phyloP scores from a whole-genome alignment of 192 early-diverging fungal species.

The Entomortierella beljakovae region DNA sequence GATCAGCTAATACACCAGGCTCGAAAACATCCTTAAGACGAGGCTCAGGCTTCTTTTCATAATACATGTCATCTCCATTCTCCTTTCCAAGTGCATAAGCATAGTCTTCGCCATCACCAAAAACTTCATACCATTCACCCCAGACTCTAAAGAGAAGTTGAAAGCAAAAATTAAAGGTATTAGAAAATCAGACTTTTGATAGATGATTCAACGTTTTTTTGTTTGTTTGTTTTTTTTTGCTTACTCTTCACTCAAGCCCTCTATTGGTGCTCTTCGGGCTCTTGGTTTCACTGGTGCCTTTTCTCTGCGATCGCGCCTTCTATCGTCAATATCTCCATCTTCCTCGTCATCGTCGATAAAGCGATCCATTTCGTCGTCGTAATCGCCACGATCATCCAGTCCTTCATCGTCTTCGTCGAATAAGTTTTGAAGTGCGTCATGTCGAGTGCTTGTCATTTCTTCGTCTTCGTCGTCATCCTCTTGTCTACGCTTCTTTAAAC shows the following conservation, averaged over 20 bases:
- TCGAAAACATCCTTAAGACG: constrained; percentile 77
- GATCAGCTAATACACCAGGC: constrained; percentile 86
- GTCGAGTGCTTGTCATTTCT: constrained; percentile 10
- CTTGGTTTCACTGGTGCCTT: constrained; percentile 44
- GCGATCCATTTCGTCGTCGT: constrained; percentile 66
- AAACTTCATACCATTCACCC: constrained; percentile 88
- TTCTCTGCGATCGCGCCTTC: constrained; percentile 44
- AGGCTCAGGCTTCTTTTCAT: constrained; percentile 62
- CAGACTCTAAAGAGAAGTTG: constrained; percentile 59
- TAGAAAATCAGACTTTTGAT: constrained; percentile 22
- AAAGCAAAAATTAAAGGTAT: neutral
- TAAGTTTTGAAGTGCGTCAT: constrained; percentile 66
- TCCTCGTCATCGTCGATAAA: constrained; percentile 61
- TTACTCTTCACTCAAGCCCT: constrained; percentile 68
- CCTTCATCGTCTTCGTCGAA: constrained; percentile 75
- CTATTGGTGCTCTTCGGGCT: constrained; percentile 63
- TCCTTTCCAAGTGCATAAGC: constrained; percentile 66
- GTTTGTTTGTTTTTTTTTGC: constrained; percentile 10
- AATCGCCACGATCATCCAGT: constrained; percentile 52
- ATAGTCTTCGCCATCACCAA: constrained; percentile 95
- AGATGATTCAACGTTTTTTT: constrained; percentile 54
- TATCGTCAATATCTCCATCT: constrained; percentile 50
- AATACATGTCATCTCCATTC: constrained; percentile 46
- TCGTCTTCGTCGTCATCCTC: constrained; percentile 61
- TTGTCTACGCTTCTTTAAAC: constrained; percentile 81